Conservation (phyloP, 192 early-diverging fungal genomes). For the Coemansia sp. region DNA sequence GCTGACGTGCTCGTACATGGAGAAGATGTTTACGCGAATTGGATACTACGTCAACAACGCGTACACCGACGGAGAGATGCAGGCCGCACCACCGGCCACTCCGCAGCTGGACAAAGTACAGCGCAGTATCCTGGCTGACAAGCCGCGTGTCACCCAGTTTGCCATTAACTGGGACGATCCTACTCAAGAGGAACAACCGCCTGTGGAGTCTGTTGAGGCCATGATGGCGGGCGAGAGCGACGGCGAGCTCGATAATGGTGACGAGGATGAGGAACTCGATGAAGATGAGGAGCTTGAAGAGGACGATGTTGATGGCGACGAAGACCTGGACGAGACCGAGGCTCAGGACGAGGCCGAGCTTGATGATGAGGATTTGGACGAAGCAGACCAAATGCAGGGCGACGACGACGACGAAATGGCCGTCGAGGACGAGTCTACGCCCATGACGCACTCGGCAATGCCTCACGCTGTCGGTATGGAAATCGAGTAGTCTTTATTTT, state of each 20-base stretch:
- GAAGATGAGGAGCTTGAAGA: conserved; percentile 27
- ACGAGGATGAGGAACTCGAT: conserved; percentile 15
- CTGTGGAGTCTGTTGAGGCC: conserved; percentile 19
- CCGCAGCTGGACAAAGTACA: conserved; percentile 74
- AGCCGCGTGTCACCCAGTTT: conserved; percentile 89
- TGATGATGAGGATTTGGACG: conserved; percentile 13
- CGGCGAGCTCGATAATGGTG: conserved; percentile 14
- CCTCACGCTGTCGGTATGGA: neutral
- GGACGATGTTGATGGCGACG: conserved; percentile 28
- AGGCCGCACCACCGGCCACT: conserved; percentile 73
- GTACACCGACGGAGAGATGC: conserved; percentile 79
- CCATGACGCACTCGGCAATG: neutral
- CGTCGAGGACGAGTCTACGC: conserved; percentile 11
- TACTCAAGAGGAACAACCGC: conserved; percentile 35
- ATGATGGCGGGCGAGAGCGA: conserved; percentile 18
- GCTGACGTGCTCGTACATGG: conserved; percentile 85
- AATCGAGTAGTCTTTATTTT: neutral
- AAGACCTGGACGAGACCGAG: conserved; percentile 27
- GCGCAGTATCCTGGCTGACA: conserved; percentile 87
- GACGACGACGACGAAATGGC: conserved; percentile 32
- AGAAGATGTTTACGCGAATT: conserved; percentile 92
- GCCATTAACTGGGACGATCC: conserved; percentile 68
- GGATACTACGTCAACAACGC: conserved; percentile 99
- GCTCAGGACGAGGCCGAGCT: conserved; percentile 31
- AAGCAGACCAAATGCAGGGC: conserved; percentile 16